Percentiles rank a stretch among this genome's conserved stretches.
Conservation (phyloP, 129 eudicot species). For the Logfia minima region DNA sequence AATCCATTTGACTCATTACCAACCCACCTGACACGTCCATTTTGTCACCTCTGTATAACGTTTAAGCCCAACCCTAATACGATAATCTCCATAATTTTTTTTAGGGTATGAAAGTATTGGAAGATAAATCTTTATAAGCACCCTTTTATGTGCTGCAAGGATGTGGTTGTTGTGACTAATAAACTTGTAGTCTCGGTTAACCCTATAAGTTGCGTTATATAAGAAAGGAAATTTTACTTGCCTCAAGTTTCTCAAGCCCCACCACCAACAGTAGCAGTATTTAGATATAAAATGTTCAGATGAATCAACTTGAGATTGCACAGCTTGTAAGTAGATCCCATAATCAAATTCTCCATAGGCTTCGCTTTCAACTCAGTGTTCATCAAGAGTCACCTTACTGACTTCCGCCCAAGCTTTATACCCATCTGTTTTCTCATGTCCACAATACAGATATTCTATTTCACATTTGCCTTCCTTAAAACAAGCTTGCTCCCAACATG, state of each 20-base stretch:
- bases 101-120: too few species aligned
- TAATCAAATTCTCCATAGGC: conserved; percentile 48
- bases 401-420: conserved; percentile 51
- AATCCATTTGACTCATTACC: not conserved
- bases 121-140: too few species aligned
- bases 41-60: not conserved
- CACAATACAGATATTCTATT: conserved; percentile 55
- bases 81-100: too few species aligned
- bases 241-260: conserved; percentile 96
- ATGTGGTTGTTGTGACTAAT: not conserved
- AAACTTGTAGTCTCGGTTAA: not conserved
- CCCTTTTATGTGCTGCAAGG: too few species aligned
- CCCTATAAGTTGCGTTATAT: not conserved
- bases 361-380: conserved; percentile 51
- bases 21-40: not conserved
- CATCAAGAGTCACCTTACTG: conserved; percentile 43
- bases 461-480: conserved; percentile 43
- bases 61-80: not conserved
- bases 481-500: conserved; percentile 84
- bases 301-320: conserved; percentile 61
- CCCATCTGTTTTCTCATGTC: conserved; percentile 28
- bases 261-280: conserved; percentile 89
- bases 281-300: conserved; percentile 62
- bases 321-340: conserved; percentile 74
- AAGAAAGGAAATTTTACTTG: conserved; percentile 19